Conservation (phyloP, 2,329 filamentous ascomycete species). For the Pyrenophora graminea region DNA sequence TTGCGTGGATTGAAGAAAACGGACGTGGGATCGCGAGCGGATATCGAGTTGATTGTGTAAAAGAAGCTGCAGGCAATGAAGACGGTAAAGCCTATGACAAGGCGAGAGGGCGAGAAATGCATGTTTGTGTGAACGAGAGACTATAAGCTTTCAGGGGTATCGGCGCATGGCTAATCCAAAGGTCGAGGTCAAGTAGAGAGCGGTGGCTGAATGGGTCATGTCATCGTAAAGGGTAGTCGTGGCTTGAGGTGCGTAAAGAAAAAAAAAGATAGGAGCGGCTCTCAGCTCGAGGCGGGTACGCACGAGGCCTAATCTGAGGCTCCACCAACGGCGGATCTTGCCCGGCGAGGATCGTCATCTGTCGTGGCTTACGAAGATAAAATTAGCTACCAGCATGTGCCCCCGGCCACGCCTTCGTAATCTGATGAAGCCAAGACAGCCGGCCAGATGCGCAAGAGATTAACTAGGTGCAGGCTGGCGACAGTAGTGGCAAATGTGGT, state of each 20-base stretch:
- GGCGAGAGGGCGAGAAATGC: slow-evolving; percentile 28
- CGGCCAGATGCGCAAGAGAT: background rate
- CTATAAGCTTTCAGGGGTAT: slow-evolving; percentile 9
- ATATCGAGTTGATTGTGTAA: slow-evolving; percentile 32
- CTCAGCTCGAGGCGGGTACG: slow-evolving; percentile 6
- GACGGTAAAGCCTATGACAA: slow-evolving; percentile 22
- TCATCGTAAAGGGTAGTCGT: slow-evolving; percentile 9
- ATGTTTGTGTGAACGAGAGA: slow-evolving; percentile 17
- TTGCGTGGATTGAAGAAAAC: slow-evolving; percentile 41
- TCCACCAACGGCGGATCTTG: slow-evolving; percentile 12
- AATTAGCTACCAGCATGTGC: slow-evolving; percentile 14
- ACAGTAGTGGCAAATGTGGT: background rate
- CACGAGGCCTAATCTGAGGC: slow-evolving; percentile 9
- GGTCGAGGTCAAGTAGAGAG: background rate
- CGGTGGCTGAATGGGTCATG: slow-evolving; percentile 11
- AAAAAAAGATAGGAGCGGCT: slow-evolving; percentile 17
- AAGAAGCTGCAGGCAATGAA: slow-evolving; percentile 25
- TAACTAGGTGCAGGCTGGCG: background rate
- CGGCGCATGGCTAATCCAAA: slow-evolving; percentile 14
- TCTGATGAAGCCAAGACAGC: slow-evolving; percentile 4
- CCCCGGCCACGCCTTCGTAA: background rate
- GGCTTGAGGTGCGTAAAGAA: background rate
- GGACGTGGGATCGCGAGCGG: slow-evolving; percentile 42
- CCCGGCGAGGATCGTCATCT: slow-evolving; percentile 7
- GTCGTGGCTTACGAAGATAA: slow-evolving; percentile 11